Evolutionary conservation across 2,329 filamentous ascomycete species (phyloP).

Genomic region (Penicillium sclerotiorum): DNA sequence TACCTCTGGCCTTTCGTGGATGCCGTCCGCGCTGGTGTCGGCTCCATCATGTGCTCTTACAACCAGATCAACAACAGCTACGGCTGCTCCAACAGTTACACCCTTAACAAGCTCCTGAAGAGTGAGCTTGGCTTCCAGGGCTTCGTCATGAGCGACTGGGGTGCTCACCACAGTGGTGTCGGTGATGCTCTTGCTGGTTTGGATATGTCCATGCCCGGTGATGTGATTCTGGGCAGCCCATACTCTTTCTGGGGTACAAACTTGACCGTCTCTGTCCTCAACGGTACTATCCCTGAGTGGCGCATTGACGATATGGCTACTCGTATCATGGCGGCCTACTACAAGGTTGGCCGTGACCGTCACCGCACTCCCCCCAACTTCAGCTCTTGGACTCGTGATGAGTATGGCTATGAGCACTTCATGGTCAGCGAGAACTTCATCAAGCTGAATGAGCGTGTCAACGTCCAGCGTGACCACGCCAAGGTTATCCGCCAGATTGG

Average conservation of each 20-base stretch:
- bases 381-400: constrained; percentile 81
- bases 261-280: constrained; percentile 81
- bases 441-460: constrained; percentile 77
- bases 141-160: constrained; percentile 72
- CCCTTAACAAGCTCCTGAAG: constrained; percentile 66
- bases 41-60: constrained; percentile 72
- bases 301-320: constrained; percentile 90
- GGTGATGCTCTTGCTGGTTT: constrained; percentile 68
- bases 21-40: constrained; percentile 66
- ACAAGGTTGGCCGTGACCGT: constrained; percentile 62
- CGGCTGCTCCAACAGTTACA: constrained; percentile 65
- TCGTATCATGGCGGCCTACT: constrained; percentile 71
- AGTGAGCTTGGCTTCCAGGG: constrained; percentile 76
- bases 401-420: constrained; percentile 69
- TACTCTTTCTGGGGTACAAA: constrained; percentile 81
- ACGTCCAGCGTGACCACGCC: constrained; percentile 78
- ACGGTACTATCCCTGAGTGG: constrained; percentile 85
- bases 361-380: constrained; percentile 70
- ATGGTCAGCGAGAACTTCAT: constrained; percentile 61
- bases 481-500: constrained; percentile 73
- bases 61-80: constrained; percentile 72
- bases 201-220: constrained; percentile 85
- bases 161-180: constrained; percentile 72
- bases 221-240: constrained; percentile 74
- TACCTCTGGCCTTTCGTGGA: constrained; percentile 72